These are phyloP conservation scores for Hyaloscypha bicolor DNA, from an alignment of 495 filamentous ascomycete genomes.

Conservation along the genomic window DNA sequence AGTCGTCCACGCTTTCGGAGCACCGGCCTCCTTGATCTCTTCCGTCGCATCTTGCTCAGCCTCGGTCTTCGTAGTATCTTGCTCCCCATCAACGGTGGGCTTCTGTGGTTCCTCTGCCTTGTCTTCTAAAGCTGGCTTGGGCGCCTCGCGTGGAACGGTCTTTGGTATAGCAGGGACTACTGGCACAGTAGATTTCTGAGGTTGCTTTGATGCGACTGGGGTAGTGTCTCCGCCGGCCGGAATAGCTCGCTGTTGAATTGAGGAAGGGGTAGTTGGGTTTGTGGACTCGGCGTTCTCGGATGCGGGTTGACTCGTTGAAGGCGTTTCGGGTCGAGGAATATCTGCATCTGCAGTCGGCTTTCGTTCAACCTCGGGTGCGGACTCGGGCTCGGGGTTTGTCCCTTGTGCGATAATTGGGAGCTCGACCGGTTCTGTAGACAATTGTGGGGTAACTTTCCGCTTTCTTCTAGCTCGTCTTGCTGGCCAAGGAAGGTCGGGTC, in stretches of 20 bases:
- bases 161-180: constrained; percentile 70
- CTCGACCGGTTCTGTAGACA: constrained; percentile 32
- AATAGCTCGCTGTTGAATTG: constrained; percentile 51
- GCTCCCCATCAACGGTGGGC: constrained; percentile 28
- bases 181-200: constrained; percentile 39
- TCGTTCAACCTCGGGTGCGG: constrained; percentile 22
- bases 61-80: not conserved
- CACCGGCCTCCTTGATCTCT: constrained; percentile 4
- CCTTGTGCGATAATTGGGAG: constrained; percentile 34
- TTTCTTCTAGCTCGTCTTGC: constrained; percentile 41
- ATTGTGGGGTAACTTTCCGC: constrained; percentile 30
- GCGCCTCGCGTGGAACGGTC: constrained; percentile 39
- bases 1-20: constrained; percentile 31
- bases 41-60: constrained; percentile 14
- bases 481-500: constrained; percentile 68
- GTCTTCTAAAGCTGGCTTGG: constrained; percentile 37
- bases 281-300: constrained; percentile 58
- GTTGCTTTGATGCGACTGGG: constrained; percentile 26
- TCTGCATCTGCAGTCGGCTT: constrained; percentile 26
- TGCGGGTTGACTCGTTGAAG: constrained; percentile 64
- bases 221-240: constrained; percentile 48
- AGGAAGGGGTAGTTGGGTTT: constrained; percentile 72
- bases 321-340: constrained; percentile 62
- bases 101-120: constrained; percentile 28
- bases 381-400: constrained; percentile 37